phyloP scores from a whole-genome alignment of 192 early-diverging fungal species.

The Diversispora epigaea region DNA sequence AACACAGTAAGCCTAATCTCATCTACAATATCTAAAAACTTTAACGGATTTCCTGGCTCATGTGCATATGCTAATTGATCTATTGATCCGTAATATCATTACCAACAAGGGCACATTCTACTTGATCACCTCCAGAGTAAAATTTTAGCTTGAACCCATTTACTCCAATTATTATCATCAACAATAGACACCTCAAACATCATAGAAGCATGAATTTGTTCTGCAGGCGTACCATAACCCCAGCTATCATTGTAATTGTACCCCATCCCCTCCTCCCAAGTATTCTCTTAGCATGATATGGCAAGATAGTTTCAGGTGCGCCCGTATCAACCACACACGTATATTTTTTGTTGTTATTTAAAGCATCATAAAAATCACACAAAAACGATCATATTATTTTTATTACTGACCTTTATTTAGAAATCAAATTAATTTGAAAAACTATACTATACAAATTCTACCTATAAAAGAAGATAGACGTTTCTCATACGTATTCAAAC shows the following conservation, averaged over 20 bases:
- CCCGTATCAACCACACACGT: slow-evolving; percentile 26
- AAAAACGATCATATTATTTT: slow-evolving; percentile 24
- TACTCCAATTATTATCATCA: slow-evolving; percentile 12
- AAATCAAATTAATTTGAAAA: slow-evolving; percentile 21
- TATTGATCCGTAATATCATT: no score
- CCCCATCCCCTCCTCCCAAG: slow-evolving; percentile 11
- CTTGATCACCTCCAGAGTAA: slow-evolving; percentile 17
- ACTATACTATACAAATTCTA: slow-evolving; percentile 11
- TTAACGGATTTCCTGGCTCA: neutral
- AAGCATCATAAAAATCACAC: slow-evolving; percentile 15
- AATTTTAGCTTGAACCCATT: slow-evolving; percentile 28
- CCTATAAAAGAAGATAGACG: slow-evolving; percentile 5
- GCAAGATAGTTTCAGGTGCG: slow-evolving; percentile 1
- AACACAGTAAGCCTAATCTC: neutral
- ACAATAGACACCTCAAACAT: no score
- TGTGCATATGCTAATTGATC: slow-evolving; percentile 11
- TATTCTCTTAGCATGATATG: slow-evolving; percentile 10
- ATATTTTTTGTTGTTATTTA: slow-evolving; percentile 28
- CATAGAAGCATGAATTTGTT: neutral
- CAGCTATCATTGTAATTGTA: neutral
- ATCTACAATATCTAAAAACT: slow-evolving; percentile 4
- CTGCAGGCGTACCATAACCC: neutral
- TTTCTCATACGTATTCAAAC: slow-evolving; percentile 18
- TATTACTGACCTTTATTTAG: slow-evolving; percentile 8
- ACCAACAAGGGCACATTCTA: slow-evolving; percentile 24